phyloP scores from a whole-genome alignment of 148 eudicot species.

The Spergularia marina region DNA sequence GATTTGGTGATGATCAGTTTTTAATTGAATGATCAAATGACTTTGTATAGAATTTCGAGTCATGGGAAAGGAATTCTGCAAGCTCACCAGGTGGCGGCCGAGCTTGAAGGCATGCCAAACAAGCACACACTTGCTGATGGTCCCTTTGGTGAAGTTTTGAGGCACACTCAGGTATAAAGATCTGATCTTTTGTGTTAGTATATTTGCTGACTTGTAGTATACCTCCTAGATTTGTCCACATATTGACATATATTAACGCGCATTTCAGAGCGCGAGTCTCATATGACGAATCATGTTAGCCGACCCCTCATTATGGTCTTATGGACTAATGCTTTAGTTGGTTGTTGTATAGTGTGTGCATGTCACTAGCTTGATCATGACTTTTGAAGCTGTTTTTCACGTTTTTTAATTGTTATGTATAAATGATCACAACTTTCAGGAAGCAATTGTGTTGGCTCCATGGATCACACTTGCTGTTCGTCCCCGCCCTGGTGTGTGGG shows the following conservation, averaged over 20 bases:
- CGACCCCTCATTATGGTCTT: neutral
- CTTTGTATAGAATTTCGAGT: conserved; percentile 52
- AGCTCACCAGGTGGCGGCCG: conserved; percentile 75
- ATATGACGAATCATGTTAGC: neutral
- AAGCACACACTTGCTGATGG: conserved; percentile 60
- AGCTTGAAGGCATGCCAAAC: conserved; percentile 55
- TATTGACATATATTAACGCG: neutral
- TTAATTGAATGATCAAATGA: neutral
- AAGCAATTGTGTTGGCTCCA: conserved; percentile 81
- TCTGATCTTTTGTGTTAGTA: neutral
- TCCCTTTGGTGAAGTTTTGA: conserved; percentile 77
- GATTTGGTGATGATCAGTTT: neutral
- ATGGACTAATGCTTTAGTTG: neutral
- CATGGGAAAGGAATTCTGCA: conserved; percentile 89
- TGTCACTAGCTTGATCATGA: neutral
- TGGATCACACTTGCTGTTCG: conserved; percentile 92
- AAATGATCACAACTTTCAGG: conserved; percentile 32
- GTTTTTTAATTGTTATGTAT: neutral
- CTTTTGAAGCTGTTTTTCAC: neutral
- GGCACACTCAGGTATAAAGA: conserved; percentile 65
- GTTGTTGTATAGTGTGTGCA: neutral
- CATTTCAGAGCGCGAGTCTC: neutral
- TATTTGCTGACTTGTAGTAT: neutral
- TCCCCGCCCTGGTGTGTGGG: conserved; percentile 95
- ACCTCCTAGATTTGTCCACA: neutral